Evolutionary conservation across 805 yeast species (phyloP), one percentile per base, ranked within the genome.

Genomic region (Hanseniaspora singularis): DNA sequence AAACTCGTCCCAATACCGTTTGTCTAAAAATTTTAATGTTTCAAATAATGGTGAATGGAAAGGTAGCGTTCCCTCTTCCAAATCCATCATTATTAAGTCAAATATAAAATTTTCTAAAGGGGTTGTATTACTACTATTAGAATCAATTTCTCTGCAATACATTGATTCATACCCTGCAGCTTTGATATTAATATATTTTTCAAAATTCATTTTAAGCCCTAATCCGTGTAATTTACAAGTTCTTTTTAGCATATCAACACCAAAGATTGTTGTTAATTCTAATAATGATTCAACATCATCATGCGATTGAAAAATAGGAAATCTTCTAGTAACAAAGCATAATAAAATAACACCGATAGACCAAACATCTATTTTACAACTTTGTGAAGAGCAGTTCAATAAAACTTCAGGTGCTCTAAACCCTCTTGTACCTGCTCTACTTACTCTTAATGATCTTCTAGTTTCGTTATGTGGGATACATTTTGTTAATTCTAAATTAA

Each of bases 371-470:
- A 87, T 76, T 59, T 80, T 81, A 5, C 83, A 74, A 3, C 81
- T 71, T 64, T 87, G 96, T 50, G 82, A 77, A 1, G 82, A 74
- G 62, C 96, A 87, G 59, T 85, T 86, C 63, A 86, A 72, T 46
- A 88, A 65, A 3, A 87, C 96, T 59, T 87, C 96, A 0, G 96
- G 96, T 0, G 96, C 95, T 54, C 96, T 70, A 58, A 87, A 87
- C 0, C 96, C 96, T 55, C 96, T 71, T 1, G 96, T 87, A 8
- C 96, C 96, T 15, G 98, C 98, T 55, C 98, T 77, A 57, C 92
- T 92, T 0, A 97, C 97, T 49, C 98, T 72, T 56, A 95, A 72
- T 1, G 92, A 84, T 0, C 94, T 82, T 55, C 97, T 70, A 41
- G 76, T 75, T 64, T 92, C 98, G 55, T 83, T 84, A 58, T 85